Conservation (phyloP, 2,329 filamentous ascomycete species). For the Coleophoma cylindrospora region DNA sequence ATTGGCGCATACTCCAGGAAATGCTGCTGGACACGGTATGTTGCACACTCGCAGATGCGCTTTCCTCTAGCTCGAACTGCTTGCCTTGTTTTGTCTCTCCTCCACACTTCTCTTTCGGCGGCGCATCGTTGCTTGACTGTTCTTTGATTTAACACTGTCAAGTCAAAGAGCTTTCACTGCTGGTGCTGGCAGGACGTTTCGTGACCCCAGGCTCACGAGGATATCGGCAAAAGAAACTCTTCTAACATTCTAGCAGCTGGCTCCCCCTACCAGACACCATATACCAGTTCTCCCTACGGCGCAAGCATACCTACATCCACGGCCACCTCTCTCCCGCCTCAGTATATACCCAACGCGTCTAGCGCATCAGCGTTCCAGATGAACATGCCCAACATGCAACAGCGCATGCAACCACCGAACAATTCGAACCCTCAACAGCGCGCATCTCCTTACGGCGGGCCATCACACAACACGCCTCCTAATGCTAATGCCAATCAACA, state of each 20-base stretch:
- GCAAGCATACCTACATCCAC: slow-evolving; percentile 26
- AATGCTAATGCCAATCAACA: slow-evolving; percentile 18
- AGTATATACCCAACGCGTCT: slow-evolving; percentile 51
- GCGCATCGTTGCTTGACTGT: no score
- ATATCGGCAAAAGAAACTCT: slow-evolving; percentile 13
- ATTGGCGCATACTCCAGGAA: slow-evolving; percentile 25
- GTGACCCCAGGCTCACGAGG: slow-evolving; percentile 10
- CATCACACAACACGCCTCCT: slow-evolving; percentile 22
- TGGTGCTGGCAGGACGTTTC: slow-evolving; percentile 5
- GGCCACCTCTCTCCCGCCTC: slow-evolving; percentile 39
- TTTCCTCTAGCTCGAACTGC: not conserved
- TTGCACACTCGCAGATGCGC: slow-evolving; percentile 14
- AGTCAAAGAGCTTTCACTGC: not conserved
- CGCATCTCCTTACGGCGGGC: slow-evolving; percentile 20
- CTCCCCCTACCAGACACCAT: slow-evolving; percentile 51
- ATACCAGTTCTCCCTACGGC: slow-evolving; percentile 51
- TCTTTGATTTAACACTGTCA: no score
- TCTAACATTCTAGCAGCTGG: slow-evolving; percentile 36
- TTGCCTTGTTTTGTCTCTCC: not conserved
- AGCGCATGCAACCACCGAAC: slow-evolving; percentile 25
- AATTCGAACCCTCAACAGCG: slow-evolving; percentile 21
- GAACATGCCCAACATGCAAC: slow-evolving; percentile 29
- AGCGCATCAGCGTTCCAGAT: slow-evolving; percentile 48
- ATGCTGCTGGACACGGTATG: slow-evolving; percentile 22
- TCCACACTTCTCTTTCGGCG: no score